Percentiles rank a stretch among this genome's conserved stretches.
Conservation (phyloP, 768 basidiomycete species). For the Saitozyma sp. region DNA sequence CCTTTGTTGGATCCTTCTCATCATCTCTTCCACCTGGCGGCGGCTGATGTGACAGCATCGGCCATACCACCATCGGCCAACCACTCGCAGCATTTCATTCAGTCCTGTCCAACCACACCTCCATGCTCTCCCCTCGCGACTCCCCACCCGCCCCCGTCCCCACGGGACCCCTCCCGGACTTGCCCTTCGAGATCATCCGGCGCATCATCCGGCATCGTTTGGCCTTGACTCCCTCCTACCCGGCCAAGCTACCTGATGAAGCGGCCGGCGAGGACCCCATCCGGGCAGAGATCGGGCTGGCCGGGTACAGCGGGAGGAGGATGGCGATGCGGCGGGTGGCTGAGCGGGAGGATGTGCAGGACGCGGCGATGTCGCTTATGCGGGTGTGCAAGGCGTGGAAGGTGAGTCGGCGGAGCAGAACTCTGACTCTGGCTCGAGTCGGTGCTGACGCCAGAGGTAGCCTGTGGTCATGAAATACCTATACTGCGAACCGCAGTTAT, state of each 20-base stretch:
- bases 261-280: background rate
- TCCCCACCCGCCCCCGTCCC: background rate
- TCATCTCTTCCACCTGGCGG: too few species aligned
- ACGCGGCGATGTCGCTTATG: conserved; percentile 29
- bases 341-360: conserved; percentile 24
- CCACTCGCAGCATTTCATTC: background rate
- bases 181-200: conserved; percentile 38
- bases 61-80: too few species aligned
- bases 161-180: background rate
- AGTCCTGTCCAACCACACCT: background rate
- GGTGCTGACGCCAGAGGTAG: conserved; percentile 12
- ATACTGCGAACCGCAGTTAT: conserved; percentile 31
- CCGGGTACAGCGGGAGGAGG: conserved; percentile 22
- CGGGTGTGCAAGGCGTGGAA: conserved; percentile 41
- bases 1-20: too few species aligned
- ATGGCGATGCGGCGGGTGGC: conserved; percentile 6
- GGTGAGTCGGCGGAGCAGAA: conserved; percentile 12
- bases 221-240: conserved; percentile 20
- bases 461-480: conserved; percentile 34
- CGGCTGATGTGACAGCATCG: too few species aligned
- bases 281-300: conserved; percentile 18
- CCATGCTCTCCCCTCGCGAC: background rate
- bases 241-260: background rate
- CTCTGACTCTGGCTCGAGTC: background rate
- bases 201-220: conserved; percentile 37